These are phyloP conservation scores for Cryptococcus depauperatus DNA, from an alignment of 1,284 basidiomycete genomes.

Conservation along the genomic window DNA sequence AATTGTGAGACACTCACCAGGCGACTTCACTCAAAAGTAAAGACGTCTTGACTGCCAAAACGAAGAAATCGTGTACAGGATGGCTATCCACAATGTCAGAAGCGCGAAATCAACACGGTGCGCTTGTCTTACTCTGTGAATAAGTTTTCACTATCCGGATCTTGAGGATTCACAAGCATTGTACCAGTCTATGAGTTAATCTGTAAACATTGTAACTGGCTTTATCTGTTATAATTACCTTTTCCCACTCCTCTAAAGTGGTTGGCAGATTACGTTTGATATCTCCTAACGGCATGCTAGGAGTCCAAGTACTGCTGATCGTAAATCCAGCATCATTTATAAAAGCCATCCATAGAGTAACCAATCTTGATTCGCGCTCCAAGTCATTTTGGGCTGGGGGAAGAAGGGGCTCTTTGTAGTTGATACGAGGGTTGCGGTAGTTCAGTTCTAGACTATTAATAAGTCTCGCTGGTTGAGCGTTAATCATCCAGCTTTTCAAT, in stretches of 20 bases:
- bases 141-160: constrained; percentile 21
- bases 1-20: constrained; percentile 3
- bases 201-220: neutral
- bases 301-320: constrained; percentile 27
- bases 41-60: constrained; percentile 30
- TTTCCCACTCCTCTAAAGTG: constrained; percentile 18
- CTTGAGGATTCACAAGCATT: constrained; percentile 29
- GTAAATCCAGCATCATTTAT: constrained; percentile 27
- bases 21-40: constrained; percentile 21
- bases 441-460: constrained; percentile 30
- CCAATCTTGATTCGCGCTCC: constrained; percentile 33
- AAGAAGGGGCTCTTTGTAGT: constrained; percentile 27
- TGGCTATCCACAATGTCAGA: no score
- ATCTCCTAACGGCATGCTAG: constrained; percentile 21
- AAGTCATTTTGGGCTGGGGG: constrained; percentile 13
- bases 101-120: no score
- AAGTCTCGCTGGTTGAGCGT: constrained; percentile 24
- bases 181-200: no score
- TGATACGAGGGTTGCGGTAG: constrained; percentile 20
- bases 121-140: constrained; percentile 23
- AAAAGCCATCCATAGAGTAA: constrained; percentile 35
- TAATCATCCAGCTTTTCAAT: constrained; percentile 29
- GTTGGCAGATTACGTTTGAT: constrained; percentile 26
- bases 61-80: constrained; percentile 32
- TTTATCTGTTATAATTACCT: constrained; percentile 13